Percentiles rank a stretch among this genome's conserved stretches.
Evolutionary conservation across 2,329 filamentous ascomycete species (phyloP).

Genomic region (Aspergillus glaucus): DNA sequence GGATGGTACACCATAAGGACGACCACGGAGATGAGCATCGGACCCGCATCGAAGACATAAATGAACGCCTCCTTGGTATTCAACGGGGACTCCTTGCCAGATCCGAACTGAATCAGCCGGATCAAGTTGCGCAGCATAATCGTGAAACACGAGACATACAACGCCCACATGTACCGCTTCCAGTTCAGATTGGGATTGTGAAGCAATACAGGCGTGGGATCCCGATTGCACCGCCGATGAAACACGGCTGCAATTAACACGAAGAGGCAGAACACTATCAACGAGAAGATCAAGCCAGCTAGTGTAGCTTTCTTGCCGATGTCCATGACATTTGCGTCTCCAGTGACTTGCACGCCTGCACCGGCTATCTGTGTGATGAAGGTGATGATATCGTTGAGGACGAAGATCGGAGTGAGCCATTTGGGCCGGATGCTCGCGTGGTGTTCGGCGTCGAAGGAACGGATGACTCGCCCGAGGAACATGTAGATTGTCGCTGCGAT

Average conservation of each 20-base stretch:
- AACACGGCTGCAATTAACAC: slow-evolving; percentile 17
- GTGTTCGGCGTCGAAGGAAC: slow-evolving; percentile 28
- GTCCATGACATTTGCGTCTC: slow-evolving; percentile 12
- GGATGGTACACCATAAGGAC: slow-evolving; percentile 21
- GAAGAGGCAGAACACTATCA: slow-evolving; percentile 24
- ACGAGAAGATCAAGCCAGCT: slow-evolving; percentile 22
- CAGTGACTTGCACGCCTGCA: slow-evolving; percentile 23
- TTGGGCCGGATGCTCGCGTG: slow-evolving; percentile 27
- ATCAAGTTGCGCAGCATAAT: slow-evolving; percentile 25
- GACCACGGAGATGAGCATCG: slow-evolving; percentile 20
- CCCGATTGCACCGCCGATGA: slow-evolving; percentile 14
- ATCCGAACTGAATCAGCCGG: slow-evolving; percentile 24
- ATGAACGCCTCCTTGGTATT: slow-evolving; percentile 22
- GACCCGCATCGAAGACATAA: slow-evolving; percentile 27
- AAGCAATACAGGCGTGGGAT: slow-evolving; percentile 11
- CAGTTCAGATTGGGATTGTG: slow-evolving; percentile 16
- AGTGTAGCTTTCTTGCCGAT: slow-evolving; percentile 23
- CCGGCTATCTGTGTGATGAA: slow-evolving; percentile 31
- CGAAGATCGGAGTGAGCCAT: slow-evolving; percentile 35
- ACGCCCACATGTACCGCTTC: slow-evolving; percentile 20
- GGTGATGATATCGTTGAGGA: slow-evolving; percentile 29
- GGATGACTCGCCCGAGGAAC: slow-evolving; percentile 36
- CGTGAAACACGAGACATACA: slow-evolving; percentile 19
- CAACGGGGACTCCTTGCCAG: slow-evolving; percentile 7
- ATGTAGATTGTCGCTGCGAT: slow-evolving; percentile 35